These are phyloP conservation scores for Phellopilus nigrolimitatus DNA, from an alignment of 1,284 basidiomycete species.

Conservation along the genomic window DNA sequence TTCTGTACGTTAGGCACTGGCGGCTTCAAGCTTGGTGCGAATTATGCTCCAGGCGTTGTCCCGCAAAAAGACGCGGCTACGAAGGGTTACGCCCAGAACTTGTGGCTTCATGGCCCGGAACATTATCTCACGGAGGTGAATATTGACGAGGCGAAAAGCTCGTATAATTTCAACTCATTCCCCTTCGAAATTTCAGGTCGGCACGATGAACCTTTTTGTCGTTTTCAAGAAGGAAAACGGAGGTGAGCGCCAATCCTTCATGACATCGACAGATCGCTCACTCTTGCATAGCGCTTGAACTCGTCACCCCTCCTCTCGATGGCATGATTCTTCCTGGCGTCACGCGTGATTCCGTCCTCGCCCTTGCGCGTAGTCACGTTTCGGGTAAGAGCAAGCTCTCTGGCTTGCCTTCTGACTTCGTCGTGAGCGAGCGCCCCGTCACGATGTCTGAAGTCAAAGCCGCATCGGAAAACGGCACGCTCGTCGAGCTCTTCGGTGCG, in stretches of 20 bases:
- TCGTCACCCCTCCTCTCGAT: conserved; percentile 89
- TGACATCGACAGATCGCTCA: background rate
- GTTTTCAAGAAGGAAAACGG: conserved; percentile 78
- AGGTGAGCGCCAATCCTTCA: conserved; percentile 35
- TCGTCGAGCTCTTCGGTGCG: conserved; percentile 91
- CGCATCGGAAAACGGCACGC: conserved; percentile 62
- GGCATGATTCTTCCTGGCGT: conserved; percentile 97
- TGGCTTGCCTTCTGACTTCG: conserved; percentile 63
- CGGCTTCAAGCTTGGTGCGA: conserved; percentile 87
- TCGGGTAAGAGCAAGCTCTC: conserved; percentile 53
- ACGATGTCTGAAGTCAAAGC: conserved; percentile 86
- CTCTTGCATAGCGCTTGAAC: conserved; percentile 52
- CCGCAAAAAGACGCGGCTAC: conserved; percentile 84
- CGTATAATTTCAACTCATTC: background rate
- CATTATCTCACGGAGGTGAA: conserved; percentile 77
- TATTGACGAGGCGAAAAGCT: too few relatives aligned
- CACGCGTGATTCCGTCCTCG: conserved; percentile 88
- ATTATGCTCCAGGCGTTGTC: conserved; percentile 88
- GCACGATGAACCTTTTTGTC: conserved; percentile 96
- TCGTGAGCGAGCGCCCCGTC: conserved; percentile 80
- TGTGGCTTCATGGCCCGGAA: conserved; percentile 90
- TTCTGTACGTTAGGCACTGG: conserved; percentile 59
- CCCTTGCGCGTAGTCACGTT: conserved; percentile 74
- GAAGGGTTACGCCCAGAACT: conserved; percentile 88
- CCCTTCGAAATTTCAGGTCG: conserved; percentile 45